phyloP scores from a whole-genome alignment of 2,329 filamentous ascomycete genomes.

The Exophiala phaeomuriformis region DNA sequence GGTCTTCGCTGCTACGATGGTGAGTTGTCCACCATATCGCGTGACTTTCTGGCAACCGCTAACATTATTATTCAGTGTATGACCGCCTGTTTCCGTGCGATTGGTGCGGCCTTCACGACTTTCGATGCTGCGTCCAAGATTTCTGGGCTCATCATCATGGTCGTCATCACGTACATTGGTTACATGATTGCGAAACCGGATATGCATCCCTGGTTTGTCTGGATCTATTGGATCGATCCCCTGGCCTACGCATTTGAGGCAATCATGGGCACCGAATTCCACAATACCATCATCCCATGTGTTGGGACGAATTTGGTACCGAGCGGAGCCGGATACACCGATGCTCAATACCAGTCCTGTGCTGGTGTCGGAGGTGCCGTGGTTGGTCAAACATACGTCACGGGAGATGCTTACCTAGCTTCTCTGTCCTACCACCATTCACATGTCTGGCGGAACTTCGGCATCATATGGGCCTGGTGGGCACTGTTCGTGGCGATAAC shows the following conservation, averaged over 20 bases:
- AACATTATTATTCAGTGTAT: conserved; percentile 36
- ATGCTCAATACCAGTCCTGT: conserved; percentile 48
- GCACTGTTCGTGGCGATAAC: conserved; percentile 52
- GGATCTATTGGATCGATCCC: conserved; percentile 36
- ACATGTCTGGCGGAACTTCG: conserved; percentile 55
- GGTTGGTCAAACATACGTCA: conserved; percentile 44
- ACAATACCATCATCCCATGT: conserved; percentile 33
- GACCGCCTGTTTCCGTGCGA: conserved; percentile 51
- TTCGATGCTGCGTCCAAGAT: conserved; percentile 56
- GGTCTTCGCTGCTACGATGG: conserved; percentile 47
- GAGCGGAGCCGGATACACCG: conserved; percentile 31
- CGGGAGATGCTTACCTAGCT: conserved; percentile 52
- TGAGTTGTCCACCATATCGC: conserved; percentile 28
- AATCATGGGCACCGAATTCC: conserved; percentile 34
- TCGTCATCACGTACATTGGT: conserved; percentile 37
- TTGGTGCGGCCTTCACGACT: conserved; percentile 49
- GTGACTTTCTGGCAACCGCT: neutral
- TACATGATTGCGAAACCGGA: conserved; percentile 41
- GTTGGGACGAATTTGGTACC: conserved; percentile 34
- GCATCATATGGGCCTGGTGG: conserved; percentile 59
- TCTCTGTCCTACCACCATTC: conserved; percentile 48
- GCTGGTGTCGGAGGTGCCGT: conserved; percentile 52
- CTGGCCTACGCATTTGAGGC: conserved; percentile 37
- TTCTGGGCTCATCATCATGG: conserved; percentile 35
- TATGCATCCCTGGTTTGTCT: conserved; percentile 48